phyloP scores from a whole-genome alignment of 2,329 filamentous ascomycete species.

The Celoporthe dispersa region DNA sequence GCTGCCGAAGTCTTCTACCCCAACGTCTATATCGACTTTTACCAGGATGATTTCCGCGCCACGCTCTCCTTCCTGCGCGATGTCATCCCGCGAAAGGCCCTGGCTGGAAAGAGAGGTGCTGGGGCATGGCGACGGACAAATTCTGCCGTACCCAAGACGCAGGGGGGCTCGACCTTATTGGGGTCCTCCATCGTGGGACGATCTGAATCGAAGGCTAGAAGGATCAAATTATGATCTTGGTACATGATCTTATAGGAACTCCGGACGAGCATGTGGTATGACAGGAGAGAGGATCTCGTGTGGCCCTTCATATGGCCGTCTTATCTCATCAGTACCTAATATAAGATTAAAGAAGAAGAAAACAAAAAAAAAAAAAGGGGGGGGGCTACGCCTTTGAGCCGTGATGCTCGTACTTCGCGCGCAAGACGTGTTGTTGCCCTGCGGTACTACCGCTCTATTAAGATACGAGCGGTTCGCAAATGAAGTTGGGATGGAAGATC shows the following conservation, averaged over 20 bases:
- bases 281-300: too few species aligned
- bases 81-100: neutral
- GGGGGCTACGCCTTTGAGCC: too few species aligned
- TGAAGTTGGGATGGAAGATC: too few species aligned
- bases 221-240: slow-evolving; percentile 17
- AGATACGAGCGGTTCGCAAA: too few species aligned
- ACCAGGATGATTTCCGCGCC: neutral
- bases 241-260: neutral
- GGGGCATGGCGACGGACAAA: neutral
- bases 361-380: too few species aligned
- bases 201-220: slow-evolving; percentile 8
- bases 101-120: slow-evolving; percentile 19
- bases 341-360: too few species aligned
- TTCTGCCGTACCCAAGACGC: neutral
- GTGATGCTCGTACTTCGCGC: too few species aligned
- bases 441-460: too few species aligned
- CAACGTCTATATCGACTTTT: slow-evolving; percentile 11
- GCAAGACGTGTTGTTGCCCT: too few species aligned
- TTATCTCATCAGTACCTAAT: too few species aligned
- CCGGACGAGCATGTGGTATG: too few species aligned
- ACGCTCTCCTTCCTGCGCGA: slow-evolving; percentile 10
- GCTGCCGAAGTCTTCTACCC: slow-evolving; percentile 14
- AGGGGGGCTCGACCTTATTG: neutral
- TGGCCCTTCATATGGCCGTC: too few species aligned
- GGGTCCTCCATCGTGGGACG: slow-evolving; percentile 1